phyloP scores from a whole-genome alignment of 352 stramenopile species.

The Discostella stelligera region DNA sequence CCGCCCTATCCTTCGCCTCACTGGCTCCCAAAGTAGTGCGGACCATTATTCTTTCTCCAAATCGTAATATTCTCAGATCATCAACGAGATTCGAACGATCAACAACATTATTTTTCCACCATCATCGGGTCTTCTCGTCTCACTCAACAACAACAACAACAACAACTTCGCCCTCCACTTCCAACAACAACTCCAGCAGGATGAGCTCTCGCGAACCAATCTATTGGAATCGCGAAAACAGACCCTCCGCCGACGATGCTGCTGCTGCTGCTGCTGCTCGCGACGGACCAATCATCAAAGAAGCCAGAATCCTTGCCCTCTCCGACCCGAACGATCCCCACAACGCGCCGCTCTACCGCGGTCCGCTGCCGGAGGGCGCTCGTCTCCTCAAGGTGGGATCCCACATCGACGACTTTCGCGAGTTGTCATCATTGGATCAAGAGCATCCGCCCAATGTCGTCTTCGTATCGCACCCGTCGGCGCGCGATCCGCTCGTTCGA shows the following conservation, averaged over 20 bases:
- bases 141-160: neutral
- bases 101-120: neutral
- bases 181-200: neutral
- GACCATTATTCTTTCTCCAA: neutral
- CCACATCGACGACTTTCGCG: slow-evolving; percentile 37
- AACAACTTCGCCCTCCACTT: neutral
- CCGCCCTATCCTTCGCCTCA: slow-evolving; percentile 5
- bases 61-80: neutral
- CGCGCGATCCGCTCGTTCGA: slow-evolving; percentile 55
- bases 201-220: neutral
- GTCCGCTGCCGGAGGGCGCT: slow-evolving; percentile 38
- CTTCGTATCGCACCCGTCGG: slow-evolving; percentile 48
- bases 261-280: too few species aligned
- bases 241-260: too few species aligned
- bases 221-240: slow-evolving; percentile 56
- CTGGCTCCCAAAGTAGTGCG: neutral
- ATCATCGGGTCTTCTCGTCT: neutral
- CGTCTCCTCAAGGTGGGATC: slow-evolving; percentile 42
- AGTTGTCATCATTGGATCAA: slow-evolving; percentile 17
- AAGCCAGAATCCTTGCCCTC: slow-evolving; percentile 46
- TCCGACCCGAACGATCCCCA: slow-evolving; percentile 38
- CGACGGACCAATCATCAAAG: slow-evolving; percentile 22
- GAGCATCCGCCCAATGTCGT: slow-evolving; percentile 57
- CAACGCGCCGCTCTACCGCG: slow-evolving; percentile 47
- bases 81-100: slow-evolving; percentile 2